phyloP scores from a whole-genome alignment of 2,329 filamentous ascomycete genomes.

The Penicillium expansum region DNA sequence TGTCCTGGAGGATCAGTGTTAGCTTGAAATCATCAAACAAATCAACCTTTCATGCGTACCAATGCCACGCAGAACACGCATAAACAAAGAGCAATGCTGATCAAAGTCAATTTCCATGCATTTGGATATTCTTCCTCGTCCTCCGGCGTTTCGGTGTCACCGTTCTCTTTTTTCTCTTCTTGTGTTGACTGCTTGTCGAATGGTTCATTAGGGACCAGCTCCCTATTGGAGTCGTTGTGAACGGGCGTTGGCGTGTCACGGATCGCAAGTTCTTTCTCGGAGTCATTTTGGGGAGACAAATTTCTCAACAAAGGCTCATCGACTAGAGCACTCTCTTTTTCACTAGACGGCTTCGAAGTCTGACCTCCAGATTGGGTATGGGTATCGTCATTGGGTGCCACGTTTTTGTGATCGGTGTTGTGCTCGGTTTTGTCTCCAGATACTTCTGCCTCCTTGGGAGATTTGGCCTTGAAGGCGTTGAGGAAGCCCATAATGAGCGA shows the following conservation, averaged over 20 bases:
- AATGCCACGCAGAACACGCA: constrained; percentile 42
- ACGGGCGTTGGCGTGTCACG: background rate
- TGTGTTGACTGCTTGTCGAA: constrained; percentile 9
- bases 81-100: constrained; percentile 38
- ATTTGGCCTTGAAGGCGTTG: constrained; percentile 5
- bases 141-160: constrained; percentile 7
- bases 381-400: constrained; percentile 4
- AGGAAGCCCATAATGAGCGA: constrained; percentile 6
- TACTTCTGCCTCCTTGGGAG: constrained; percentile 10
- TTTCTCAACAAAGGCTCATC: constrained; percentile 9
- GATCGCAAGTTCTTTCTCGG: constrained; percentile 8
- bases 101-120: constrained; percentile 32
- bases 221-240: constrained; percentile 17
- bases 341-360: constrained; percentile 18
- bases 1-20: constrained; percentile 29
- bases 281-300: background rate
- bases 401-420: background rate
- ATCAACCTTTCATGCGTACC: constrained; percentile 18
- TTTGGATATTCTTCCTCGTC: constrained; percentile 34
- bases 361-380: constrained; percentile 1
- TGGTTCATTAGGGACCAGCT: constrained; percentile 6
- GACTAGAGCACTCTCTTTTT: constrained; percentile 24
- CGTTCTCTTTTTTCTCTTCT: constrained; percentile 8
- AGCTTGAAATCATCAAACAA: background rate
- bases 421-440: background rate